phyloP scores from a whole-genome alignment of 2,329 filamentous ascomycete species.

The Simplicillium sp. region DNA sequence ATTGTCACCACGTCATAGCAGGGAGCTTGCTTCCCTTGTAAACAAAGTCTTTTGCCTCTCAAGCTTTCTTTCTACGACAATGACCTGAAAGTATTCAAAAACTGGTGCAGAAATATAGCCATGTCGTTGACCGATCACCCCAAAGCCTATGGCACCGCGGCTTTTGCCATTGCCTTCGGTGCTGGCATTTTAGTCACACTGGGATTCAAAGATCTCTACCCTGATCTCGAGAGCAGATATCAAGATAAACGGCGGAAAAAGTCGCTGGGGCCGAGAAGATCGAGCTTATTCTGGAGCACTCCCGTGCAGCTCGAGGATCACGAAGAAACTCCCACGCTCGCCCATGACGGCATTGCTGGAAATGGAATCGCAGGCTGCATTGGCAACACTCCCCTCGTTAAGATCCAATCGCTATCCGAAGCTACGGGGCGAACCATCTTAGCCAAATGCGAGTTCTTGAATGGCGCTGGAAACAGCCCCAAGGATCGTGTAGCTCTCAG shows the following conservation, averaged over 20 bases:
- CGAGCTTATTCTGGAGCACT: conserved; percentile 34
- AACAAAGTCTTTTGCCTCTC: background rate
- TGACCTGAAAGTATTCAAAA: background rate
- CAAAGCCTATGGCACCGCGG: conserved; percentile 53
- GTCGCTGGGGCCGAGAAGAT: conserved; percentile 15
- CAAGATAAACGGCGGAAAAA: conserved; percentile 29
- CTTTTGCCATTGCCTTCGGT: conserved; percentile 63
- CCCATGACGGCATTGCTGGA: conserved; percentile 34
- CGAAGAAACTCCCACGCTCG: conserved; percentile 23
- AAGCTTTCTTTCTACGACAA: background rate
- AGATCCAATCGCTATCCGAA: conserved; percentile 74
- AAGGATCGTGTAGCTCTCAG: conserved; percentile 91
- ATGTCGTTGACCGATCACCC: conserved; percentile 56
- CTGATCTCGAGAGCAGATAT: conserved; percentile 60
- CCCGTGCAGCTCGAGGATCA: conserved; percentile 48
- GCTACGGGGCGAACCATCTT: conserved; percentile 84
- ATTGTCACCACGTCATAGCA: too few species aligned
- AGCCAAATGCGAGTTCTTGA: conserved; percentile 92
- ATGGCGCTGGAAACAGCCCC: conserved; percentile 85
- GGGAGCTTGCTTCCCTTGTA: background rate
- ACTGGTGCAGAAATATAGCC: conserved; percentile 1
- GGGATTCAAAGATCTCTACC: conserved; percentile 71
- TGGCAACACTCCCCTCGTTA: conserved; percentile 83
- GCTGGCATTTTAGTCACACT: conserved; percentile 67
- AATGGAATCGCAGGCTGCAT: conserved; percentile 87